Evolutionary conservation across 192 early-diverging fungal genomes (phyloP).

Genomic region (Paraglomus brasilianum): DNA sequence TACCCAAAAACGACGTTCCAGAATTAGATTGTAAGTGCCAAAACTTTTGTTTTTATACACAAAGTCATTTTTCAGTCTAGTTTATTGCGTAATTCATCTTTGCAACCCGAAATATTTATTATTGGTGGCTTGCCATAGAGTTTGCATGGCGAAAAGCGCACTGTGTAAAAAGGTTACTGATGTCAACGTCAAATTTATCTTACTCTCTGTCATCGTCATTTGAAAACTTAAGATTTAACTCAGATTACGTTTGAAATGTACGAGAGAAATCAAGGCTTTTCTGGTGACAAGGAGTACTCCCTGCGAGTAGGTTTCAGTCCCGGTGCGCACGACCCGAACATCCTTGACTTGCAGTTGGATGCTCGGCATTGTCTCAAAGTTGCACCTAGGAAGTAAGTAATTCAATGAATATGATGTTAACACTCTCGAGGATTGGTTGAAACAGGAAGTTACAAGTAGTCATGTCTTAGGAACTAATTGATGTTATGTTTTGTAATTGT

Average conservation of each 20-base stretch:
- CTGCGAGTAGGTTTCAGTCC: constrained; percentile 86
- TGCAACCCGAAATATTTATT: too few species aligned
- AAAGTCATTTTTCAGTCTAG: not conserved
- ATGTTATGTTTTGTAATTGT: too few species aligned
- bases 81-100: too few species aligned
- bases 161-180: not conserved
- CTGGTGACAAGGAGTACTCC: constrained; percentile 73
- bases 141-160: too few species aligned
- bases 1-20: constrained; percentile 61
- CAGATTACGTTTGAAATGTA: constrained; percentile 98
- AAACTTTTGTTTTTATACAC: not conserved
- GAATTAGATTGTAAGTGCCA: constrained; percentile 85
- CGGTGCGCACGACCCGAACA: constrained; percentile 87
- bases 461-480: too few species aligned
- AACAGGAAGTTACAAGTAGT: not conserved
- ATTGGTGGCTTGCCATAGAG: too few species aligned
- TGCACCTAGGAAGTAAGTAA: constrained; percentile 65
- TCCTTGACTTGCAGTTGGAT: constrained; percentile 87
- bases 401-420: not conserved
- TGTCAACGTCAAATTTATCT: not conserved
- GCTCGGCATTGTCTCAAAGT: constrained; percentile 81
- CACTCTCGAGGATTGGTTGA: not conserved
- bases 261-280: constrained; percentile 57
- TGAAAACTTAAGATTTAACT: constrained; percentile 71
- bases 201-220: not conserved